Conservation (phyloP, 176 grass and related monocot genomes). For the Elymus sibiricus region DNA sequence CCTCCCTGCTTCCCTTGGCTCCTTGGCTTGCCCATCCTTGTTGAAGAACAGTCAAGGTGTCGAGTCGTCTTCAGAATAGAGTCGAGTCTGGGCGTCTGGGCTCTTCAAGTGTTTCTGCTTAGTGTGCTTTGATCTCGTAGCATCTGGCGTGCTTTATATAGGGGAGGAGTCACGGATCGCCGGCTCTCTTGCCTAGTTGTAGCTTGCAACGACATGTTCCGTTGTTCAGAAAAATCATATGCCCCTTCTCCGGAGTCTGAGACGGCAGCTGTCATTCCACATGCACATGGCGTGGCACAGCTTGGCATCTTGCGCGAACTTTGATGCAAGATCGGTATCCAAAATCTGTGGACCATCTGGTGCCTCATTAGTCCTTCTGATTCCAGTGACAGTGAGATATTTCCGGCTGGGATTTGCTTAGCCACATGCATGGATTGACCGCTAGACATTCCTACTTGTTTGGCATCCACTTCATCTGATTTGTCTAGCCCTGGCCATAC, state of each 20-base stretch:
- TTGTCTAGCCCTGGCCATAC: slow-evolving; percentile 33
- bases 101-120: not conserved
- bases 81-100: not conserved
- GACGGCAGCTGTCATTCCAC: slow-evolving; percentile 6
- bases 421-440: not conserved
- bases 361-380: slow-evolving; percentile 2
- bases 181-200: not conserved
- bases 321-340: slow-evolving; percentile 25
- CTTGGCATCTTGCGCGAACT: slow-evolving; percentile 17
- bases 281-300: slow-evolving; percentile 15
- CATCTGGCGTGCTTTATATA: slow-evolving; percentile 37
- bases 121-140: not conserved
- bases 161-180: not conserved
- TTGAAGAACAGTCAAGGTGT: not conserved
- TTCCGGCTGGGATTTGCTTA: slow-evolving; percentile 2
- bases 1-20: slow-evolving; percentile 19
- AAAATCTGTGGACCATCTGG: slow-evolving; percentile 20
- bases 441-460: not conserved
- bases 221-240: not conserved
- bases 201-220: not conserved
- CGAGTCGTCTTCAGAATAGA: not conserved
- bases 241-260: not conserved
- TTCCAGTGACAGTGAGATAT: slow-evolving; percentile 24
- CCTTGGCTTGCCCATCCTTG: slow-evolving; percentile 25
- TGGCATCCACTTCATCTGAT: slow-evolving; percentile 6